Evolutionary conservation across 805 yeast genomes (phyloP), one percentile per base, ranked within the genome.

Genomic region (Jamesozyma gamospora): DNA sequence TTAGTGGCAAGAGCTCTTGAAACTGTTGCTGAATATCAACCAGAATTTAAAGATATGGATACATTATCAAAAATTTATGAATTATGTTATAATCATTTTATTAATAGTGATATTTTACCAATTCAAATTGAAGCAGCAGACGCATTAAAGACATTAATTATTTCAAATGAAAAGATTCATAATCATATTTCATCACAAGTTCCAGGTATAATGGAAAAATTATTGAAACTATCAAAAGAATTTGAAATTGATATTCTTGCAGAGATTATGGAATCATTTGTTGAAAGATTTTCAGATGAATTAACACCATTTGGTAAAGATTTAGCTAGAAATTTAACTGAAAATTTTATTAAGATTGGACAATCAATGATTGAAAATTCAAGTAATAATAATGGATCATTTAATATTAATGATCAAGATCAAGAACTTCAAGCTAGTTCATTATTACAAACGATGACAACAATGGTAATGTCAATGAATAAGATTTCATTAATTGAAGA

Each of bases 261-360:
- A 7, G 82, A 78, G 36, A 95, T 90, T n/a, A 86, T 92, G 79
- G 97, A 92, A 64, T 87, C 86, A 41, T 85, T 92, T 57, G 96
- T 92, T 27, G 95, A 87, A 53, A 72, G 75, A 44, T 94, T 84
- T 60, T 73, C 95, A 2, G 81, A 75, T 41, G 94, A 90, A 61
- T 69, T 92, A 46, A 85, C 87, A 36, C 96, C 97, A 15, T 90
- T 84, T 63, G 90, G 94, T 6, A 63, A 70, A 18, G 80, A 81
- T 44, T 60, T 82, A 39, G 79, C 79, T 3, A 56, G 63, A 5
- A 77, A 74, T 43, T 64, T 83, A 45, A 75, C 72, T 4, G 72
- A 71, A 15, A 87, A 82, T 51, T 81, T 81, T 48, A 48, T 77
- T 33, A 67, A 63, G 37, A 49, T 77, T 32, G 77, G 82, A 4